Evolutionary conservation across 2,329 filamentous ascomycete species (phyloP), one percentile per base, ranked within the genome.

Genomic region (Aspergillus thermomutatus): DNA sequence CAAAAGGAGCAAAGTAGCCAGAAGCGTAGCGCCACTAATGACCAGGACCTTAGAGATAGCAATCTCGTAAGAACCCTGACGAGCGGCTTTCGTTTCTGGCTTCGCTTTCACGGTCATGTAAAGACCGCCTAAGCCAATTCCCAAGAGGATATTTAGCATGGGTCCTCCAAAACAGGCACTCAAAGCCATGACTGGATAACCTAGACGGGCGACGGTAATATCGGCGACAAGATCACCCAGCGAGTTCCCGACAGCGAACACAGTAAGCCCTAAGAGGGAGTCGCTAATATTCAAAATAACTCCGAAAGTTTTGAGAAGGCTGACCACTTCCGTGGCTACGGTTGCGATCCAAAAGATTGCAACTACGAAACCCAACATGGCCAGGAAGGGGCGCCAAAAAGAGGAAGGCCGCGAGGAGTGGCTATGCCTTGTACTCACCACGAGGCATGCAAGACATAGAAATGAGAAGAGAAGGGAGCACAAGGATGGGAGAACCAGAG

Each of bases 151-250:
- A 67, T 99, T 99, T 43, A 99, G 83, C 91, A 99, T 93, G 0
- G 94, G 94, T 0, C 94, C 95, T n/a, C 94, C 94, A 71, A 99
- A 97, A 71, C 94, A 99, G 4, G 94, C 94, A 34, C 90, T 92
- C 43, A 89, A 77, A 0, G 94, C 94, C 94, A 99, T 99, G 60
- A 99, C 92, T 0, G 94, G 94, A 74, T 92, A 97, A 2, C 94
- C 94, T 2, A 99, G 84, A 34, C 91, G 86, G 3, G 94, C 94
- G 40, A 99, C 90, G 0, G 94, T 99, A 53, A 97, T 90, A 71
- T 99, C 90, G 17, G 94, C 93, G 9, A 99, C 91, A 17, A 99
- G 81, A 68, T 99, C 94, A 40, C 94, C 93, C 8, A 97, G 82
- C 8, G 91, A 96, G 75, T 99, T 99, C 27, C 94, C 94, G 34